Evolutionary conservation across 345 rosid species (phyloP).

Genomic region (Camelina laxa): DNA sequence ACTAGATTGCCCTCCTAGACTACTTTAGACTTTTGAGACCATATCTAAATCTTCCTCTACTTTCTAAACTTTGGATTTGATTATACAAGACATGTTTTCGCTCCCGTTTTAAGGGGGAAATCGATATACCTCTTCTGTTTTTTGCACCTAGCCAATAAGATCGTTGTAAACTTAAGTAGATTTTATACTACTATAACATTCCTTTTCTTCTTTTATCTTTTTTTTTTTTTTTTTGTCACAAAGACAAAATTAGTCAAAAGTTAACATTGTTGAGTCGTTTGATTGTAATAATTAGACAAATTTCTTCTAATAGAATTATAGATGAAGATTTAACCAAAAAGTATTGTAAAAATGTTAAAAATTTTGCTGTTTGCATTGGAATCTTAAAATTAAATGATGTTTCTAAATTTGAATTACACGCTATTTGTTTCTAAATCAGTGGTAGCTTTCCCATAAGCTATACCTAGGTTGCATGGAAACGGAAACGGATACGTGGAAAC

Average conservation of each 20-base stretch:
- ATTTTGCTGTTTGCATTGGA: background rate
- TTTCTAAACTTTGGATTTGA: constrained; percentile 19
- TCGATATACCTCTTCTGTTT: background rate
- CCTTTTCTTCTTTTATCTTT: no score
- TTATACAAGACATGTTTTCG: constrained; percentile 25
- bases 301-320: background rate
- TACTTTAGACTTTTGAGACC: constrained; percentile 42
- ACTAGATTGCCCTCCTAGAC: constrained; percentile 31
- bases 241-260: no score
- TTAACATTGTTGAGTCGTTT: no score
- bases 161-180: background rate
- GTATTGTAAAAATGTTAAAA: background rate
- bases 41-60: constrained; percentile 41
- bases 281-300: background rate
- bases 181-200: no score
- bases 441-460: no score
- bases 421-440: background rate
- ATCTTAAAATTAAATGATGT: background rate
- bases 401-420: background rate
- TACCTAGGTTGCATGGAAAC: no score
- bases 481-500: no score
- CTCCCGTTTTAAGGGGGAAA: background rate
- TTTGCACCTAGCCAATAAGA: background rate
- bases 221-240: no score
- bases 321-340: background rate